Base-by-base conservation (phyloP, 805 yeast genomes). In the Torulaspora maleeae region DNA sequence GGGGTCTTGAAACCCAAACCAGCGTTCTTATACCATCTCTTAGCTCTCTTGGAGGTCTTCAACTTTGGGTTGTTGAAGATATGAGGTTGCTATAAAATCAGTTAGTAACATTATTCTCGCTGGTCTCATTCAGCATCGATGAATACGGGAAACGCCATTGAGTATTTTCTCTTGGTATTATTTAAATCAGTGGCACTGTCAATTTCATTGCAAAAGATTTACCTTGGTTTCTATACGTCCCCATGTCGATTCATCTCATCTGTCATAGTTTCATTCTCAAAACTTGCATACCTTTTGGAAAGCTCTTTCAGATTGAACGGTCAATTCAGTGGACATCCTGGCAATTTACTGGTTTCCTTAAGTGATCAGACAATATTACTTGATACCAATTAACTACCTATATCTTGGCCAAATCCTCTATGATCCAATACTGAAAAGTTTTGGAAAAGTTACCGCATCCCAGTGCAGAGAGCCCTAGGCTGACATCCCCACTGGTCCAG, bases 1-100 rank as follows among this genome's bases (percentile, higher is more conserved):
- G 99, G 99, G 80, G 99, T 93, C 88, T 93, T 93, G 97, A 89
- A 93, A 66, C 99, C 99, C 75, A 93, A 87, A 76, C 99, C 99
- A 69, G 88, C 97, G 56, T 93, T 96, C 86, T 93, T 93, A 75
- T 82, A 90, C 99, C 99, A 93, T 88, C 99, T 93, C 93, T 93
- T 93, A 84, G 95, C 85, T 80, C 90, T 83, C 79, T 86, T 86
- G 88, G 80, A 82, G 74, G 95, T 95, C 90, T 88, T 90, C 69
- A 96, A 83, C 88, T 93, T 93, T 83, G 98, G 89, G 91, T 93
- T 93, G 80, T 89, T 90, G 95, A 93, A 93, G 83, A 93, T 91
- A 83, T 93, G 99, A 74, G 98, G 99, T 87, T 93, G 99, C 99
- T 87, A 70, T 20, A 43, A 39, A 50, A 40, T 48, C 38, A 52